These are phyloP conservation scores for Cordyceps farinosa DNA, from an alignment of 2,329 filamentous ascomycete genomes.

Conservation along the genomic window DNA sequence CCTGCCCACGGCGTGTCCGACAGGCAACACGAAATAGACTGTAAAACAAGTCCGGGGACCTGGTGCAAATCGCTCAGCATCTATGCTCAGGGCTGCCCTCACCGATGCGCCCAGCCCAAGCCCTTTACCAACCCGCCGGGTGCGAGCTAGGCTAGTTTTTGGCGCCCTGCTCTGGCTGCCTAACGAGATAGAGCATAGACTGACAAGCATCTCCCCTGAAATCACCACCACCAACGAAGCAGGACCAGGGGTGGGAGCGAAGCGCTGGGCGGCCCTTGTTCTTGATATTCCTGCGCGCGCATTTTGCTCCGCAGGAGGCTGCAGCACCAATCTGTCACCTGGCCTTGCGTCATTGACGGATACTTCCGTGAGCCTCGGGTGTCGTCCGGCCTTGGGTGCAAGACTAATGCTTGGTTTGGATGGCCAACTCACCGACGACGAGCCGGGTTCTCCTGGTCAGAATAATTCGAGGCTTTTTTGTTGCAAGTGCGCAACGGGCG, in stretches of 20 bases:
- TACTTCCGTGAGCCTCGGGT: constrained; percentile 9
- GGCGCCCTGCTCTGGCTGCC: not conserved
- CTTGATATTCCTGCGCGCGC: not conserved
- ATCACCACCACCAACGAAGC: not conserved
- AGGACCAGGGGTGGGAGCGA: not conserved
- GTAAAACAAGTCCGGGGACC: not conserved
- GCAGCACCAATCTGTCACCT: constrained; percentile 5
- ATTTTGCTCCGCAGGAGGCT: not conserved
- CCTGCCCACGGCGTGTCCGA: not conserved
- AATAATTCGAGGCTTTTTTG: not conserved
- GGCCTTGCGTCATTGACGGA: constrained; percentile 1
- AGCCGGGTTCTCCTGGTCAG: not conserved
- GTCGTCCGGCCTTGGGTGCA: not conserved
- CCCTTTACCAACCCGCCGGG: constrained; percentile 13
- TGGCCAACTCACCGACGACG: not conserved
- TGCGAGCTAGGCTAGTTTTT: not conserved
- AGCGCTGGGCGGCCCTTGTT: not conserved
- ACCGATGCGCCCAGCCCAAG: not conserved
- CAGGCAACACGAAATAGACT: not conserved
- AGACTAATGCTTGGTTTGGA: not conserved
- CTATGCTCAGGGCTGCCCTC: not conserved
- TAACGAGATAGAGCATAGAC: constrained; percentile 8
- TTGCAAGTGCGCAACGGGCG: not conserved
- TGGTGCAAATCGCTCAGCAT: constrained; percentile 4
- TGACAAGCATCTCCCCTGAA: not conserved